Percentiles rank a stretch among this genome's conserved stretches.
These are phyloP conservation scores for Bremia lactucae DNA, from an alignment of 352 stramenopile genomes.

Conservation along the genomic window DNA sequence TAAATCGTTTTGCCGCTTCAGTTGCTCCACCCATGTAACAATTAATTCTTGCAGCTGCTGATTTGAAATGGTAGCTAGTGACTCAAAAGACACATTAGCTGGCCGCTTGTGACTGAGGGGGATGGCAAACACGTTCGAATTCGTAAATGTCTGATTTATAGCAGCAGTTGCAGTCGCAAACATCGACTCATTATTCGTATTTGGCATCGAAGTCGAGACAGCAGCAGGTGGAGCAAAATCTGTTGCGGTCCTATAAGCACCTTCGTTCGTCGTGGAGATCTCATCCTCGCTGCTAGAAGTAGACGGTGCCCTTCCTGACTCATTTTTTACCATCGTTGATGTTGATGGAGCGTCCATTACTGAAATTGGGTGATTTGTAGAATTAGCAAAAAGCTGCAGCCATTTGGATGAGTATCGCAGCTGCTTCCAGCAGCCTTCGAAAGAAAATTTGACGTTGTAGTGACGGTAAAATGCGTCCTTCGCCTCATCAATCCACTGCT, in stretches of 20 bases:
- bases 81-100: slow-evolving; percentile 11
- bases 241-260: background rate
- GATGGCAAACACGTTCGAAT: slow-evolving; percentile 2
- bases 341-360: slow-evolving; percentile 2
- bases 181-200: background rate
- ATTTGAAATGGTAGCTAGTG: background rate
- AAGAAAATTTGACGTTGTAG: slow-evolving; percentile 49
- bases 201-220: background rate
- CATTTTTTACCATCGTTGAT: slow-evolving; percentile 1
- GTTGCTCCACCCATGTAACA: slow-evolving; percentile 32
- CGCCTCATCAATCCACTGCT: slow-evolving; percentile 45
- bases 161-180: slow-evolving; percentile 6
- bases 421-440: slow-evolving; percentile 58
- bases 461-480: slow-evolving; percentile 37
- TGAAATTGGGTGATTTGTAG: slow-evolving; percentile 14
- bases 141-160: background rate
- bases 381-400: slow-evolving; percentile 48
- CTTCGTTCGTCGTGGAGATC: background rate
- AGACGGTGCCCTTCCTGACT: slow-evolving; percentile 1
- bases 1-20: slow-evolving; percentile 50
- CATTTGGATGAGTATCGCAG: slow-evolving; percentile 56
- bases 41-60: slow-evolving; percentile 24
- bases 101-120: slow-evolving; percentile 8
- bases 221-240: background rate
- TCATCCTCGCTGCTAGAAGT: slow-evolving; percentile 10